Conservation (phyloP, 441 rosid genomes). For the Populus tomentosa region DNA sequence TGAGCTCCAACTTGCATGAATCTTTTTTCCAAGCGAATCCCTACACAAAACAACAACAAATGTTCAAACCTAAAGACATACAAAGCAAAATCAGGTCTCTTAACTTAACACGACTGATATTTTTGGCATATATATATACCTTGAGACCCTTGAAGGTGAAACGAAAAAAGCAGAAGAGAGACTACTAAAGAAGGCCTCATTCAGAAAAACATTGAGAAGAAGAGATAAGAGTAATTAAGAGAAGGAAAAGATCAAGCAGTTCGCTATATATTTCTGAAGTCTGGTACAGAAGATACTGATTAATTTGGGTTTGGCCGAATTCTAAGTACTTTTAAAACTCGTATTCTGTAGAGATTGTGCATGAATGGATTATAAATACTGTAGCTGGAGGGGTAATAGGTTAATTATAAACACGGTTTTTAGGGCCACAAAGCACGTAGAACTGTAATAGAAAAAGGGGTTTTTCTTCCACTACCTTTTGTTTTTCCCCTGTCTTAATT, state of each 20-base stretch:
- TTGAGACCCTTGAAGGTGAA: slow-evolving; percentile 29
- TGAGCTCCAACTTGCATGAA: slow-evolving; percentile 22
- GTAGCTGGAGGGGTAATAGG: slow-evolving; percentile 6
- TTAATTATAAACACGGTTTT: slow-evolving; percentile 9
- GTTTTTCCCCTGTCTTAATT: slow-evolving; percentile 25
- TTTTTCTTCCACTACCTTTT: slow-evolving; percentile 29
- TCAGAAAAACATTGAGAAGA: neutral
- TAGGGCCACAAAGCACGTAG: slow-evolving; percentile 13
- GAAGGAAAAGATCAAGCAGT: too few relatives aligned
- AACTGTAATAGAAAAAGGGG: slow-evolving; percentile 4
- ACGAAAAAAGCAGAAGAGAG: slow-evolving; percentile 32
- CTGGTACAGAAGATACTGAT: neutral
- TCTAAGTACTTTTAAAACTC: too few relatives aligned
- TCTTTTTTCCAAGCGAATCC: slow-evolving; percentile 36
- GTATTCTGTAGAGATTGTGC: neutral
- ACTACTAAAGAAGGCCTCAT: slow-evolving; percentile 31
- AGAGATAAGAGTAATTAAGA: too few relatives aligned
- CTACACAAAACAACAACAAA: slow-evolving; percentile 21
- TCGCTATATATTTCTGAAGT: neutral
- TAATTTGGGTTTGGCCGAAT: too few relatives aligned
- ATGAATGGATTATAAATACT: neutral
- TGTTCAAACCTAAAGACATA: slow-evolving; percentile 6
- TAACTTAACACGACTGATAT: neutral
- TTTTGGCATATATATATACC: slow-evolving; percentile 29
- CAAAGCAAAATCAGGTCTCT: neutral